These are phyloP conservation scores for Quercus glauca DNA, from an alignment of 306 rosid species.

Conservation along the genomic window DNA sequence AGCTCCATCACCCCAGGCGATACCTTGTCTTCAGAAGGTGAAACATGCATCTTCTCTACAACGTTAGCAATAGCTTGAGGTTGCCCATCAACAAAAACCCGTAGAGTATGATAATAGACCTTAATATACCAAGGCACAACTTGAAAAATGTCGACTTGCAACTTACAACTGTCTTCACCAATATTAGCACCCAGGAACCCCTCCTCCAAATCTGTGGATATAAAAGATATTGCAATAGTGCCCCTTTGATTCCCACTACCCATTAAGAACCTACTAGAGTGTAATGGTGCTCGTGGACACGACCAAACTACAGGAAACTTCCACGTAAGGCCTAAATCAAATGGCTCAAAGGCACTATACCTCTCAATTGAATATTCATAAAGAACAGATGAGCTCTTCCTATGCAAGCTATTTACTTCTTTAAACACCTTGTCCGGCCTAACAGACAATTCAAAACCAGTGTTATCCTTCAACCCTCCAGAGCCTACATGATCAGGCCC, in stretches of 20 bases:
- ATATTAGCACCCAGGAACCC: too few relatives aligned
- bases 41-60: conserved; percentile 73
- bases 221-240: too few relatives aligned
- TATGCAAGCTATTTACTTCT: conserved; percentile 40
- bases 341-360: conserved; percentile 42
- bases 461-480: too few relatives aligned
- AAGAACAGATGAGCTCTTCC: conserved; percentile 44
- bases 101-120: conserved; percentile 82
- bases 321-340: conserved; percentile 86
- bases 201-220: too few relatives aligned
- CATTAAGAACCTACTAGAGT: too few relatives aligned
- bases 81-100: conserved; percentile 57
- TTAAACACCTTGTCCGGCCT: conserved; percentile 54
- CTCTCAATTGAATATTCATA: conserved; percentile 63
- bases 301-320: too few relatives aligned
- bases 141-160: too few relatives aligned
- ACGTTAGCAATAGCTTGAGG: conserved; percentile 48
- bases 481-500: too few relatives aligned
- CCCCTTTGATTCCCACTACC: too few relatives aligned
- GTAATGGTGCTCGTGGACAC: too few relatives aligned
- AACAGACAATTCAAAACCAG: conserved; percentile 84
- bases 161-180: too few relatives aligned
- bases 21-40: conserved; percentile 93
- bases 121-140: conserved; percentile 95
- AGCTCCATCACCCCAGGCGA: conserved; percentile 89